phyloP scores from a whole-genome alignment of 441 rosid genomes.

The Breynia disticha region DNA sequence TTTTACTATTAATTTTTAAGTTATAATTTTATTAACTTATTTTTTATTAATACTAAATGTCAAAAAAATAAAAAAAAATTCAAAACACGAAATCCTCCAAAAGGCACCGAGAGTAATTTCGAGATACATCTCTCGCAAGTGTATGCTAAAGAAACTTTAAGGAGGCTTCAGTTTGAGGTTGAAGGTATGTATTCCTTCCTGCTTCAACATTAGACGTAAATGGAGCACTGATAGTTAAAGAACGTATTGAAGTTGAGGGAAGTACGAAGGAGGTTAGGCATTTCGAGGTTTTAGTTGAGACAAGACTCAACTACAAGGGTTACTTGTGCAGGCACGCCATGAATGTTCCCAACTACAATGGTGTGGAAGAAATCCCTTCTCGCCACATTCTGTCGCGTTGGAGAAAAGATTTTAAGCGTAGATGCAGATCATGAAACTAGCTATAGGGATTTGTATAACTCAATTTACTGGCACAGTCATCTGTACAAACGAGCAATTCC shows the following conservation, averaged over 20 bases:
- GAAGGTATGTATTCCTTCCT: constrained; percentile 43
- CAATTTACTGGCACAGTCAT: constrained; percentile 24
- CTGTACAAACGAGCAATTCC: constrained; percentile 27
- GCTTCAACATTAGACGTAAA: constrained; percentile 40
- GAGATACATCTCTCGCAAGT: constrained; percentile 40
- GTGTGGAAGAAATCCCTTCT: constrained; percentile 38
- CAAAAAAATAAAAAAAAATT: no score
- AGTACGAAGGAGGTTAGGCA: constrained; percentile 30
- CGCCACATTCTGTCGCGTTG: constrained; percentile 33
- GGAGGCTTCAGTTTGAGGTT: constrained; percentile 38
- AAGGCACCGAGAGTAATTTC: constrained; percentile 30
- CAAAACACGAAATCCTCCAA: no score
- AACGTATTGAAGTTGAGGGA: constrained; percentile 27
- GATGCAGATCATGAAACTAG: constrained; percentile 16
- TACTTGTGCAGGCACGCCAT: constrained; percentile 46
- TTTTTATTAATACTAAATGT: no score
- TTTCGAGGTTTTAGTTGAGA: constrained; percentile 39
- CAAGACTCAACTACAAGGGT: constrained; percentile 42
- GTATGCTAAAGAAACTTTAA: constrained; percentile 30
- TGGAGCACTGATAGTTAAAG: constrained; percentile 28
- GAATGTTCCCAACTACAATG: constrained; percentile 44
- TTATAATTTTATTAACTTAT: no score
- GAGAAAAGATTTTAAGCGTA: constrained; percentile 31
- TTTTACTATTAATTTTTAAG: no score
- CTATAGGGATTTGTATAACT: constrained; percentile 22